Evolutionary conservation across 768 basidiomycete species (phyloP), one percentile per base, ranked within the genome.

Genomic region (Boletus vinaceobasis): DNA sequence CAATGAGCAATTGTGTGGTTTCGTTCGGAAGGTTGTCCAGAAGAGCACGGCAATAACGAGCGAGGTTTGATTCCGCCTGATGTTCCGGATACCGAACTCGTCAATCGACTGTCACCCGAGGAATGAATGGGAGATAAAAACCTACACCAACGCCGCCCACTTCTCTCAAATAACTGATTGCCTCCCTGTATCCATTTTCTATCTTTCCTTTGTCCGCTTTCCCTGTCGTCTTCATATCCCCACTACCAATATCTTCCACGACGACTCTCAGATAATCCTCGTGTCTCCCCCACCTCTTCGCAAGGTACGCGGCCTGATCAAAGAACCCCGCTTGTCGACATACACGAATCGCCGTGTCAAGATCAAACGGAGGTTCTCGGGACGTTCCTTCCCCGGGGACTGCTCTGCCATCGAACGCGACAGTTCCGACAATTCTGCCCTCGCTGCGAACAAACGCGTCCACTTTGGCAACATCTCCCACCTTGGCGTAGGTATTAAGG

Each of bases 321-420:
- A 91, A 97, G 70, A 96, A 98, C 0, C 93, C 93, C 2, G 94
- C 96, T 70, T 98, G 96, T 27, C 97, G 81, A 64, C 95, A 98
- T 29, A 98, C 96, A 3, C 93, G 83, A 50, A 99, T 98, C 0
- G 94, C 97, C 0, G 97, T 99, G 57, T 96, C 93, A 40, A 99
- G 79, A 67, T 98, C 97, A 67, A 98, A 99, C 0, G 96, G 97
- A 4, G 96, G 80, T 65, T 95, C 93, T 45, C 77, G 77, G 10
- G 73, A 66, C 40, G 79, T 77, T 21, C 78, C 75, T 17, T 74
- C 76, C 15, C 71, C 70, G 0, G 70, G 65, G 4, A 50, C 52
- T 0, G 48, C 45, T 32, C 51, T 67, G 0, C 60, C 59, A 35
- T 61, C 67, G 17, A 63, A 60, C 4, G 58, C 54, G 15, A 53